Base-by-base conservation (phyloP, 2,329 filamentous ascomycete genomes). In the Penicillium nordicum region DNA sequence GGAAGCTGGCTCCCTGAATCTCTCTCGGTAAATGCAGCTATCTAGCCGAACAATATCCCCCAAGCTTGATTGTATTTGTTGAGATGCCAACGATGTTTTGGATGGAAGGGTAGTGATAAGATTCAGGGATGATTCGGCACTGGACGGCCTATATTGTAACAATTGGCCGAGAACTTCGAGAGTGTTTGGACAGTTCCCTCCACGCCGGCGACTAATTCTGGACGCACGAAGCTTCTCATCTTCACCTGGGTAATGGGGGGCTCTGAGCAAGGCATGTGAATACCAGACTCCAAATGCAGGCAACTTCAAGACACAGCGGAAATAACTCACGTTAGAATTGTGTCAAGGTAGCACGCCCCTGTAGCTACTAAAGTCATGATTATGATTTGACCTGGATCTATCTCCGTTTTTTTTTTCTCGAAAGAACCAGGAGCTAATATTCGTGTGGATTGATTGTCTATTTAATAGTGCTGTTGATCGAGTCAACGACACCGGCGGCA, bases 151-250 rank as follows among this genome's bases (percentile, higher is more conserved):
- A 43, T 63, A 38, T 36, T 59, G 52, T 12, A 85, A 65, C 18
- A 89, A 79, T 69, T 91, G 86, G 59, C 84, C 80, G 27, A 92
- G 75, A 9, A 92, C 88, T 68, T 90, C 82, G 34, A 90, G 80
- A 4, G 84, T 83, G 69, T 92, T 92, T 25, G 85, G 82, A 60
- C 86, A 85, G 70, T 92, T 92, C 32, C 88, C 88, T 50, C 89
- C 88, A 27, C 88, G 82, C 30, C 88, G 83, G 42, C 80, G 80
- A 36, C 77, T 74, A 53, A 88, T 69, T 25, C 68, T 78, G 2
- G 82, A 82, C 18, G 88, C 88, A 32, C 88, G 85, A 40, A 89
- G 78, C 72, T 92, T 92, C 46, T 84, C 81, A 75, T 92, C 88
- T 74, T 92, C 88, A 7, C 73, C 72, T 1, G 88, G 88, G 68